Conservation (phyloP, 306 rosid genomes). For the Cajanus cajan region DNA sequence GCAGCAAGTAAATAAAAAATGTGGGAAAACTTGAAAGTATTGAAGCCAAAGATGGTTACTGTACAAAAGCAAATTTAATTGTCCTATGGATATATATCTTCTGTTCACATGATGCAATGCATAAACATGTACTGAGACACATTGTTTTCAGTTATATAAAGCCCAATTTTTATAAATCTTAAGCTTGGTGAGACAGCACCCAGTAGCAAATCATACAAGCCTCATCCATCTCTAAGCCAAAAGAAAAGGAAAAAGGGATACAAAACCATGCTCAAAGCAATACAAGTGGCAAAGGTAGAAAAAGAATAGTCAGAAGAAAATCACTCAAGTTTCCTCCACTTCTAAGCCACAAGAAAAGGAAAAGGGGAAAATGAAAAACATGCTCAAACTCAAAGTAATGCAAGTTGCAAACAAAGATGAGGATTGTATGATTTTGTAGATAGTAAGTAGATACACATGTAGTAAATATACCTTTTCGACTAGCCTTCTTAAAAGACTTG, state of each 20-base stretch:
- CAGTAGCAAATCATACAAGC: background rate
- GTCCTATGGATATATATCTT: background rate
- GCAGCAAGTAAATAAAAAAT: no score
- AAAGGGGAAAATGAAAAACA: background rate
- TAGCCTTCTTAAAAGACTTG: constrained; percentile 69
- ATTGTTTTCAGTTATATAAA: background rate
- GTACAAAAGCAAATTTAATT: background rate
- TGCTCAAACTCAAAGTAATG: background rate
- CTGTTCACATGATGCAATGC: background rate
- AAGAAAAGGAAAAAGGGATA: background rate
- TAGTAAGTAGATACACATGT: background rate
- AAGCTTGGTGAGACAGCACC: background rate
- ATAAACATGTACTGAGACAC: background rate
- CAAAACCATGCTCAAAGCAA: background rate
- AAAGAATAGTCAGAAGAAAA: background rate
- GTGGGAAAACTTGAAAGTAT: no score
- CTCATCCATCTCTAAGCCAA: background rate
- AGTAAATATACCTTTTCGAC: constrained; percentile 60
- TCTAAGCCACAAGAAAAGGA: background rate
- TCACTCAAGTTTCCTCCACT: background rate
- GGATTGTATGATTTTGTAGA: background rate
- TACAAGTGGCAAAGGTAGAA: background rate
- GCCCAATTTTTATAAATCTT: background rate
- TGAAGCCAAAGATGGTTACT: no score
- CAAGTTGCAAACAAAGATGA: background rate